These are phyloP conservation scores for Naegleria fowleri DNA, from an alignment of 208 protist genomes.

Conservation along the genomic window DNA sequence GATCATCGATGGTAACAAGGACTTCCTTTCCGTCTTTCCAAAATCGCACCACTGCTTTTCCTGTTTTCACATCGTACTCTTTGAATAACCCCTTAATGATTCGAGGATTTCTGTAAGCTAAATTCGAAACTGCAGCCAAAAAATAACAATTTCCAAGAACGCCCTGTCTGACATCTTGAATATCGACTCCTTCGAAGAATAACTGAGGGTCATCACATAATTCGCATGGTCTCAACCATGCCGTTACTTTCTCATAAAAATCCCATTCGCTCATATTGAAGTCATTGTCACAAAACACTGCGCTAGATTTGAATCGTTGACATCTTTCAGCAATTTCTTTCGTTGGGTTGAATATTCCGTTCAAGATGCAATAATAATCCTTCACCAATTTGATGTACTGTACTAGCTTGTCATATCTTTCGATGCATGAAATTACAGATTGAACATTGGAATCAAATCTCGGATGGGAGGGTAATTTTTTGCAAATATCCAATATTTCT, in stretches of 20 bases:
- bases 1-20: slow-evolving; percentile 74
- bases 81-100: background rate
- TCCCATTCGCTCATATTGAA: background rate
- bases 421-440: background rate
- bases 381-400: background rate
- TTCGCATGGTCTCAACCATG: background rate
- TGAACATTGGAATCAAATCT: background rate
- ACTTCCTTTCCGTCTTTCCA: slow-evolving; percentile 66
- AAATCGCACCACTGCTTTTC: slow-evolving; percentile 72
- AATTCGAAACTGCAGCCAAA: background rate
- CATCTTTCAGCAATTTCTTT: background rate
- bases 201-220: background rate
- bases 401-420: background rate
- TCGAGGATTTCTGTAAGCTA: background rate
- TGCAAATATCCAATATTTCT: background rate
- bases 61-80: background rate
- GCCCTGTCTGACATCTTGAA: background rate
- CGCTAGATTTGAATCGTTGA: background rate
- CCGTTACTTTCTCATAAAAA: background rate
- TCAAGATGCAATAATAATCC: background rate
- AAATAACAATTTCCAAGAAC: background rate
- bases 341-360: background rate
- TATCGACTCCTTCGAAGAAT: background rate
- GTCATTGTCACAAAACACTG: background rate
- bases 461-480: background rate